Base-by-base conservation (phyloP, 108 stramenopile genomes). In the Cyclotella kingstonii region DNA sequence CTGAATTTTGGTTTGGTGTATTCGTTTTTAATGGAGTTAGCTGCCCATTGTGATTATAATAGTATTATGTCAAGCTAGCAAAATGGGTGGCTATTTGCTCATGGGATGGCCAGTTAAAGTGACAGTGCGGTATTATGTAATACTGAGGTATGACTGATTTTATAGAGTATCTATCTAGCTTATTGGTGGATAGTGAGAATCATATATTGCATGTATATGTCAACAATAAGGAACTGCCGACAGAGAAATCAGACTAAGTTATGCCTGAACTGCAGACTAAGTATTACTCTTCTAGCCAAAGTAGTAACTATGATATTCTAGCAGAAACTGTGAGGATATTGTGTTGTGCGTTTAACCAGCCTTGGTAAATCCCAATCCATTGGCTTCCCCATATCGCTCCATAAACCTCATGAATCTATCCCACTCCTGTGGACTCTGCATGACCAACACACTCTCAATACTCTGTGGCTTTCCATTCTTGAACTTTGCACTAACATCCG, bases 361-460 rank as follows among this genome's bases (percentile, higher is more conserved):
- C 56, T 79, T 81, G 68, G 47, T 84, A 56, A 90, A 86, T 22
- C 73, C 89, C 23, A 90, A 58, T 39, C 79, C 89, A 57, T 90
- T 86, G 21, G 73, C 83, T 68, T 87, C 84, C 4, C 68, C 79
- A 69, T 91, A 91, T 39, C 81, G 55, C 47, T 87, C 84, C 89
- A 91, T 87, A 63, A 91, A 91, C 54, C 89, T 65, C 89, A 91
- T 91, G 68, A 91, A 91, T 60, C 89, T 60, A 51, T 91, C 84
- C 89, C 89, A 91, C 49, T 84, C 82, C 42, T 60, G 81, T 15
- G 89, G 89, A 52, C 80, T 84, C 29, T 50, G 76, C 85, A 91
- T 80, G 28, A 87, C 65, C 50, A 81, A 75, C 0, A 66, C 60
- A 26, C 82, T 75, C 47, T 82, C 84, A 66, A 91, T 87, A 12